Evolutionary conservation across 202 grass and related monocot species (phyloP).

Genomic region (Bolboschoenoplectus hybrid): DNA sequence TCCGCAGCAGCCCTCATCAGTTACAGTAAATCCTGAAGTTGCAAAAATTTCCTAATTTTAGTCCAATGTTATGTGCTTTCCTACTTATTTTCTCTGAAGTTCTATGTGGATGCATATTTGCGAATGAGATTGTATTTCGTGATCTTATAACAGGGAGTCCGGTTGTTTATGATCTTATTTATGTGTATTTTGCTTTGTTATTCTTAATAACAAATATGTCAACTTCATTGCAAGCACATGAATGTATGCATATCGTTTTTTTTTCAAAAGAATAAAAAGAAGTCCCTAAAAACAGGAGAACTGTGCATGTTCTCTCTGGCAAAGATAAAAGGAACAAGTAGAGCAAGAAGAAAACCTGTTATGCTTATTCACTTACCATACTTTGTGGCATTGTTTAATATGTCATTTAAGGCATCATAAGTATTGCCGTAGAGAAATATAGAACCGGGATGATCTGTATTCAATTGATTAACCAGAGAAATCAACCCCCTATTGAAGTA

Average conservation of each 20-base stretch:
- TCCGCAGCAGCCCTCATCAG: conserved; percentile 70
- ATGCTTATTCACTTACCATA: conserved; percentile 31
- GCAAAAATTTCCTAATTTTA: conserved; percentile 5
- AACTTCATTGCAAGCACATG: neutral
- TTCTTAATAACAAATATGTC: neutral
- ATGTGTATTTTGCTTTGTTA: neutral
- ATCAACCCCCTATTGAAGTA: conserved; percentile 44
- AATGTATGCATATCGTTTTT: neutral
- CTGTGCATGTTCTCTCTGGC: neutral
- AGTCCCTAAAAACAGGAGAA: neutral
- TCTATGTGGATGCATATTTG: neutral
- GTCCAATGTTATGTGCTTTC: neutral
- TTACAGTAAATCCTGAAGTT: conserved; percentile 52
- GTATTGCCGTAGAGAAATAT: conserved; percentile 48
- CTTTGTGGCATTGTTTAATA: conserved; percentile 38
- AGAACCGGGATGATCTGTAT: conserved; percentile 42
- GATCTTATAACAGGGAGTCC: neutral
- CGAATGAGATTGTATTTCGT: neutral
- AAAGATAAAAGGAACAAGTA: neutral
- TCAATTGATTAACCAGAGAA: conserved; percentile 49
- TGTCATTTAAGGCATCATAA: conserved; percentile 38
- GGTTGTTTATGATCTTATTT: neutral
- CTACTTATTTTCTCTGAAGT: neutral
- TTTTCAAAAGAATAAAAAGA: neutral
- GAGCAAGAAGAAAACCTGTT: neutral